Conservation (phyloP, 2,329 filamentous ascomycete species). For the Scytalidium lignicola region DNA sequence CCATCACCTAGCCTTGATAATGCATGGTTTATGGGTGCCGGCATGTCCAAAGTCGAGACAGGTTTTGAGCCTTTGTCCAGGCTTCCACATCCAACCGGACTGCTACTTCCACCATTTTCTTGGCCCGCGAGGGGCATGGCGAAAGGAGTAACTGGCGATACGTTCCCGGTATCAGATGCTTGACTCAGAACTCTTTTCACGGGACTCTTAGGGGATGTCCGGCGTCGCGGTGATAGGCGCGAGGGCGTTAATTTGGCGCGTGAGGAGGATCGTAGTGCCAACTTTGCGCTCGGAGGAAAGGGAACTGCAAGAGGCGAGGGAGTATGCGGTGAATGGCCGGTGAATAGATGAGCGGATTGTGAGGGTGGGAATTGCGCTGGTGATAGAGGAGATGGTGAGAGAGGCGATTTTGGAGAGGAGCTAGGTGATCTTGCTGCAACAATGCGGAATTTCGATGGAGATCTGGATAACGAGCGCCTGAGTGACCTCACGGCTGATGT, state of each 20-base stretch:
- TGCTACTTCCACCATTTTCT: constrained; percentile 36
- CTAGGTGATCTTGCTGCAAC: constrained; percentile 38
- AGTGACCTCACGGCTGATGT: constrained; percentile 77
- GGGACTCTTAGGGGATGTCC: constrained; percentile 75
- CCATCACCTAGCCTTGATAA: constrained; percentile 46
- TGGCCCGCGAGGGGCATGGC: constrained; percentile 27
- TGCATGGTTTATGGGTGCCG: constrained; percentile 46
- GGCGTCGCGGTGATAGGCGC: constrained; percentile 53
- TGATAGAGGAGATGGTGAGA: constrained; percentile 53
- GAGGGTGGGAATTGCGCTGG: constrained; percentile 40
- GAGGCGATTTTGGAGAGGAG: constrained; percentile 47
- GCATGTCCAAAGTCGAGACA: constrained; percentile 44
- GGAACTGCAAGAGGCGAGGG: constrained; percentile 56
- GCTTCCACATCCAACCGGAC: constrained; percentile 38
- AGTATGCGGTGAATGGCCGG: constrained; percentile 31
- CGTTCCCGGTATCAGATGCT: constrained; percentile 67
- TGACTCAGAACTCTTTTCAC: constrained; percentile 67
- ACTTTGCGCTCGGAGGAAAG: constrained; percentile 60
- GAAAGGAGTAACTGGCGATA: constrained; percentile 35
- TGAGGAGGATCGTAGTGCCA: constrained; percentile 59
- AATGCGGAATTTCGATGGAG: constrained; percentile 84
- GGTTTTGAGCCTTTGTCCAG: constrained; percentile 47
- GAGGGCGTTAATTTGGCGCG: constrained; percentile 53
- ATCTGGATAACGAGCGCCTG: constrained; percentile 82
- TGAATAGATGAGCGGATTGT: constrained; percentile 44